Percentiles rank a stretch among this genome's conserved stretches.
Conservation (phyloP, 176 grass and related monocot genomes). For the Secale cereale region DNA sequence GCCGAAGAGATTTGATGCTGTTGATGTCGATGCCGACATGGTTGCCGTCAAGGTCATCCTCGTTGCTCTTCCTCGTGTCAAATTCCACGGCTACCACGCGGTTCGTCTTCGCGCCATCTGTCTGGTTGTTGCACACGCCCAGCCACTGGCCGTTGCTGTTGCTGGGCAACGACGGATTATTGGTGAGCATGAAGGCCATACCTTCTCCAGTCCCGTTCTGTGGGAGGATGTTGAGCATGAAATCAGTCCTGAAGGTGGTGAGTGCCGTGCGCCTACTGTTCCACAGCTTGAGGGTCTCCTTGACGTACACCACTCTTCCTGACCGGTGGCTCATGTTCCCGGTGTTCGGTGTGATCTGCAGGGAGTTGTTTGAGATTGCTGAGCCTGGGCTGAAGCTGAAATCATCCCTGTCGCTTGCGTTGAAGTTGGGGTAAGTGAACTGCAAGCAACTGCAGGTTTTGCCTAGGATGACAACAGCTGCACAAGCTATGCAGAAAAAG, state of each 20-base stretch:
- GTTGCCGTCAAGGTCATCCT: slow-evolving; percentile 3
- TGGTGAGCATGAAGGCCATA: slow-evolving; percentile 29
- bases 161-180: not conserved
- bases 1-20: not conserved
- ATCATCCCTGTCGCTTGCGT: not conserved
- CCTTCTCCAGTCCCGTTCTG: slow-evolving; percentile 22
- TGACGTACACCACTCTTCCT: not conserved
- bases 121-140: not conserved
- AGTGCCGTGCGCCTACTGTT: not conserved
- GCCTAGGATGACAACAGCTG: not conserved
- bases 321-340: slow-evolving; percentile 17
- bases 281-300: not conserved
- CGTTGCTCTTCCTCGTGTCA: not conserved
- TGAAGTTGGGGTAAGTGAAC: slow-evolving; percentile 21
- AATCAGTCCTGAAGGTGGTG: slow-evolving; percentile 34
- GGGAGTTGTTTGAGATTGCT: no score
- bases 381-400: no score
- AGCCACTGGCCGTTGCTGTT: slow-evolving; percentile 36
- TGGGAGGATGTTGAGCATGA: slow-evolving; percentile 40
- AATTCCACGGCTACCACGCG: not conserved
- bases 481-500: not conserved
- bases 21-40: slow-evolving; percentile 28
- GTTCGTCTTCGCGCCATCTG: not conserved
- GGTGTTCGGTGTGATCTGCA: slow-evolving; percentile 28
- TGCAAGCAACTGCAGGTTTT: slow-evolving; percentile 27